Conservation (phyloP, 805 yeast species). For the Sugiyamaella qingdaonensis region DNA sequence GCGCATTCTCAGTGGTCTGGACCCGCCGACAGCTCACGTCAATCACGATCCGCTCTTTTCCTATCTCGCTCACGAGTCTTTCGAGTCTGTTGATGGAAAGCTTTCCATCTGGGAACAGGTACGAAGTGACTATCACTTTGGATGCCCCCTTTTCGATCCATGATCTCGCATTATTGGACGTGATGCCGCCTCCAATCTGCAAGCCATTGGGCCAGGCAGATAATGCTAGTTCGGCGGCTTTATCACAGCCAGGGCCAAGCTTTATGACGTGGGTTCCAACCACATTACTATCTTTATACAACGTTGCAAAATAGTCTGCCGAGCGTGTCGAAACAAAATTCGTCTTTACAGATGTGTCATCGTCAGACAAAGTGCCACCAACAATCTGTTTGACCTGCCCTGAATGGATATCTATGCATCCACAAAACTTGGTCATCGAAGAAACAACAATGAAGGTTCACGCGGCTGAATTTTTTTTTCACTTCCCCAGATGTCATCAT, state of each 20-base stretch:
- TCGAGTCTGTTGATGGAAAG: conserved; percentile 50
- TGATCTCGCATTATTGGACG: conserved; percentile 57
- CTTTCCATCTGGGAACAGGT: conserved; percentile 69
- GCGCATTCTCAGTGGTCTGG: conserved; percentile 27
- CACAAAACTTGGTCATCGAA: conserved; percentile 79
- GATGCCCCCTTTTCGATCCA: conserved; percentile 77
- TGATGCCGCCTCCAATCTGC: conserved; percentile 95
- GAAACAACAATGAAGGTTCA: background rate
- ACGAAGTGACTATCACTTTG: conserved; percentile 88
- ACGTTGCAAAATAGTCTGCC: conserved; percentile 65
- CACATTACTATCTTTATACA: conserved; percentile 58
- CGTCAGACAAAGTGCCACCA: conserved; percentile 74
- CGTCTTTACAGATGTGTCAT: conserved; percentile 46
- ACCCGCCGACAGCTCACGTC: conserved; percentile 78
- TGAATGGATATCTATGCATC: conserved; percentile 91
- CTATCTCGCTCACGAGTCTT: conserved; percentile 51
- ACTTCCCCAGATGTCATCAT: background rate
- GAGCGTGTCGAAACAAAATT: conserved; percentile 78
- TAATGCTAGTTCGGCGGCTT: conserved; percentile 75
- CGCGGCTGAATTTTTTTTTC: background rate
- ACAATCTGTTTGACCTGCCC: conserved; percentile 97
- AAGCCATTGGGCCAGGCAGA: conserved; percentile 64
- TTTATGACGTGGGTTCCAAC: conserved; percentile 90
- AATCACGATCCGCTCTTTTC: conserved; percentile 65
- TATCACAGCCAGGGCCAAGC: conserved; percentile 78